phyloP scores from a whole-genome alignment of 139 green algal genomes.

The Parachlorella kessleri region DNA sequence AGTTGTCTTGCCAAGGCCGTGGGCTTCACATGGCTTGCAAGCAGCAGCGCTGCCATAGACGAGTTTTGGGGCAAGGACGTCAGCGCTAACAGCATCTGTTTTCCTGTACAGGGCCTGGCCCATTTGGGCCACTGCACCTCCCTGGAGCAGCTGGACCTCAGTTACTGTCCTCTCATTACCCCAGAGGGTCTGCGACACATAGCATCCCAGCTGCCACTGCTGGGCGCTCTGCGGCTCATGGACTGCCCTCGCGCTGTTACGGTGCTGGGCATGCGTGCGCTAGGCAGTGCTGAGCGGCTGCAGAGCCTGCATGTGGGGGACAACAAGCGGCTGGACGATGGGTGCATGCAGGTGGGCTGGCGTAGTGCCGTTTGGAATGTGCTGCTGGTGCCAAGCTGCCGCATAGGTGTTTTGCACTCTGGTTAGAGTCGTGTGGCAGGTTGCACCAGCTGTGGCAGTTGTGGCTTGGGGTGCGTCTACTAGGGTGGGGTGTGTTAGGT shows the following conservation, averaged over 20 bases:
- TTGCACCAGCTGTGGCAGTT: neutral
- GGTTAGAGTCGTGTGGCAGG: neutral
- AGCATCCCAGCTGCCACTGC: constrained; percentile 2
- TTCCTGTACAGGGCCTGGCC: constrained; percentile 21
- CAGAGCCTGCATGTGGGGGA: neutral
- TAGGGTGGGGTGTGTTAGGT: neutral
- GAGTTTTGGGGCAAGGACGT: too few relatives aligned
- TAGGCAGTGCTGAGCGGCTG: neutral
- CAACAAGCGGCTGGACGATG: constrained; percentile 27
- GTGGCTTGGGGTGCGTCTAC: neutral
- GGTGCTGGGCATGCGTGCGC: constrained; percentile 11
- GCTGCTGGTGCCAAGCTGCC: neutral
- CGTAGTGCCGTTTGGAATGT: neutral
- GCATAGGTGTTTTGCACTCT: too few relatives aligned
- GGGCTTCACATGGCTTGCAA: neutral
- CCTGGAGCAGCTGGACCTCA: constrained; percentile 15
- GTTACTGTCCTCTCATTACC: constrained; percentile 4
- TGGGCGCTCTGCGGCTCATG: constrained; percentile 2
- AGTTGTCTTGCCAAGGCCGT: neutral
- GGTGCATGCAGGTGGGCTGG: constrained; percentile 12
- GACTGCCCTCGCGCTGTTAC: constrained; percentile 14
- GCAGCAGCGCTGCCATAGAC: too few relatives aligned
- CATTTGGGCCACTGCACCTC: constrained; percentile 1
- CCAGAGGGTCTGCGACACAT: neutral
- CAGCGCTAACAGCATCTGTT: too few relatives aligned